These are phyloP conservation scores for Plicaturopsis crispa DNA, from an alignment of 768 basidiomycete genomes.

Conservation along the genomic window DNA sequence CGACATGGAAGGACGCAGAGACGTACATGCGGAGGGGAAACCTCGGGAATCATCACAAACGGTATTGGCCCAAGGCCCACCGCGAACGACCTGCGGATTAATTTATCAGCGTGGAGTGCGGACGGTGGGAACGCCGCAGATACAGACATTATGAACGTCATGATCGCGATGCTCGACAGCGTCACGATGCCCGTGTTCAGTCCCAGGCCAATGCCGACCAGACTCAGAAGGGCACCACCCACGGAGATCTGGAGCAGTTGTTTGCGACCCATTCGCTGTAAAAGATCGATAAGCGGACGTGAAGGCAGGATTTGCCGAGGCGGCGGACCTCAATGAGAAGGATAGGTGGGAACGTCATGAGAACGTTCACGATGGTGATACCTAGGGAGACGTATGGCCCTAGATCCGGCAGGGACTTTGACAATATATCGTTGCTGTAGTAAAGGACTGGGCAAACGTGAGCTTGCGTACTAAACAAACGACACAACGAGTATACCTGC, in stretches of 20 bases:
- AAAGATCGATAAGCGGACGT: slow-evolving; percentile 6
- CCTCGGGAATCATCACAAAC: slow-evolving; percentile 87
- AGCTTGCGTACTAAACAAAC: background rate
- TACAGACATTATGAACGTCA: slow-evolving; percentile 74
- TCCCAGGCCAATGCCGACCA: slow-evolving; percentile 61
- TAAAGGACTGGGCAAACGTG: slow-evolving; percentile 56
- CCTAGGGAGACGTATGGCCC: slow-evolving; percentile 81
- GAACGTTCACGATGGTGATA: slow-evolving; percentile 77
- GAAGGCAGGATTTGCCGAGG: background rate
- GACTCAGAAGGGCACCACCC: slow-evolving; percentile 55
- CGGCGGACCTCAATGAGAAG: slow-evolving; percentile 76
- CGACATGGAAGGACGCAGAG: background rate
- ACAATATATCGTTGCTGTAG: slow-evolving; percentile 85
- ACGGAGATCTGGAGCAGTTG: slow-evolving; percentile 62
- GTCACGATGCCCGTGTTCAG: slow-evolving; percentile 52
- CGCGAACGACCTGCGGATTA: slow-evolving; percentile 64
- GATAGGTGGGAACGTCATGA: slow-evolving; percentile 67
- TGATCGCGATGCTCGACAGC: slow-evolving; percentile 65
- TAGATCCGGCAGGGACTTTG: slow-evolving; percentile 67
- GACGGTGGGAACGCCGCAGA: background rate
- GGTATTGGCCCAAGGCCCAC: slow-evolving; percentile 88
- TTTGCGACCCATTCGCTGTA: slow-evolving; percentile 67
- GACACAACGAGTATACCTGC: slow-evolving; percentile 26
- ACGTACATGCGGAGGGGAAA: slow-evolving; percentile 73
- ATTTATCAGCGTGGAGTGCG: slow-evolving; percentile 1